Evolutionary conservation across 2,329 filamentous ascomycete genomes (phyloP).

Genomic region (Tolypocladium inflatum): DNA sequence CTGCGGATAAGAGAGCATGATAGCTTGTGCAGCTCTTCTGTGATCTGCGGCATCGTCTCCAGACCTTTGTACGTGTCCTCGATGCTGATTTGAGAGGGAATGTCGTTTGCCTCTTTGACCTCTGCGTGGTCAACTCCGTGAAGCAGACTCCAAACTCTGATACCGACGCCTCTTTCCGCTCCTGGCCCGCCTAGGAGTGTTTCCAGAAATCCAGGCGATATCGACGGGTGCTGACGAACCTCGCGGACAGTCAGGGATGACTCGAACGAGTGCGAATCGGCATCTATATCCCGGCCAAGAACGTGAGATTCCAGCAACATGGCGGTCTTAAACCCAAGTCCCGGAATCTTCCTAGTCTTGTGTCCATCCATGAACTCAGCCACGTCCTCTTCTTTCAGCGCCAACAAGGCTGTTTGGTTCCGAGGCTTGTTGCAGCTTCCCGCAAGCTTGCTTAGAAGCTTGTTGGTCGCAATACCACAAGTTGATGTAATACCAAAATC

Average conservation of each 20-base stretch:
- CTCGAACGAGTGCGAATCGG: slow-evolving; percentile 25
- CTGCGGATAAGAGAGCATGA: slow-evolving; percentile 62
- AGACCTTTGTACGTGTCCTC: slow-evolving; percentile 82
- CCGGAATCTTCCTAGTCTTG: slow-evolving; percentile 72
- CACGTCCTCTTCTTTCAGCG: slow-evolving; percentile 48
- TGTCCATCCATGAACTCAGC: slow-evolving; percentile 64
- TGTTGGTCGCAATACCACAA: slow-evolving; percentile 80
- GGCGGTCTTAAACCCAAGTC: slow-evolving; percentile 65
- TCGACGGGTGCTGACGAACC: slow-evolving; percentile 51
- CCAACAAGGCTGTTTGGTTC: slow-evolving; percentile 75
- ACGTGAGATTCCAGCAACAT: slow-evolving; percentile 46
- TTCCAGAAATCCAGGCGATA: slow-evolving; percentile 58
- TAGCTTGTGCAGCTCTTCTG: slow-evolving; percentile 59
- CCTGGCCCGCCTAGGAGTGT: slow-evolving; percentile 61
- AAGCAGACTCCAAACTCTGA: slow-evolving; percentile 65
- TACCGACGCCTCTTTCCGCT: slow-evolving; percentile 60
- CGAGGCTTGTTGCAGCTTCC: slow-evolving; percentile 80
- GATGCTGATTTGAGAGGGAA: slow-evolving; percentile 86
- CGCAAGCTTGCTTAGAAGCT: slow-evolving; percentile 75
- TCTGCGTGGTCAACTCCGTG: slow-evolving; percentile 71
- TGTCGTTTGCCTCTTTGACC: slow-evolving; percentile 59
- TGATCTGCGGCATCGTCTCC: slow-evolving; percentile 52
- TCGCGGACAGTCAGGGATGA: slow-evolving; percentile 52
- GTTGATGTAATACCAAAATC: slow-evolving; percentile 79
- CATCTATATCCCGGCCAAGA: slow-evolving; percentile 19